Evolutionary conservation across 208 protist genomes (phyloP), one percentile per base, ranked within the genome.

Genomic region (Acanthamoeba rhysodes): DNA sequence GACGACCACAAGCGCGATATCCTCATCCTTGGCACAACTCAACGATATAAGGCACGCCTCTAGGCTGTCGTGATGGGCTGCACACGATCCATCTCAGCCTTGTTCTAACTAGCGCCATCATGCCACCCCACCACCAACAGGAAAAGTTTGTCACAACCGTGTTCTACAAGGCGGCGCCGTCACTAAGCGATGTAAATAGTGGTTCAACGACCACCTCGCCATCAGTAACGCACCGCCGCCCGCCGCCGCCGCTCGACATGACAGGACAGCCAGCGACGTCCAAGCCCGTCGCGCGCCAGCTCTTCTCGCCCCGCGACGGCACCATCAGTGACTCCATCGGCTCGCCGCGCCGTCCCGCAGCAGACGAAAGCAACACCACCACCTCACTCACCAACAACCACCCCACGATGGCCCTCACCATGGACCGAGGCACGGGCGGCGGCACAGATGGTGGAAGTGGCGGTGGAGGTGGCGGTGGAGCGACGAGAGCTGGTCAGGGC

Each of bases 11-110:
- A 76, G 87, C 62, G 64, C 22, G 95, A 95, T 48, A 95, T 96
- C 12, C 95, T 96, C 66, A 95, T 97, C 22, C 78, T 97, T 14
- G 95, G 96, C 53, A 91, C 50, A 22, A 96, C 96, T 7, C 82
- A 97, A n/a, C 82, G 96, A 10, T 97, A 96, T 72, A 27, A 55
- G 20, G 80, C 95, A 48, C 93, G 93, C 68, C 78, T 1, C 32
- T 59, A 87, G 7, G 22, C 57, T 24, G 24, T 90, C 34, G n/a
- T 70, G 14, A 48, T 41, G 37, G 37, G 16, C 80, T 55, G 32
- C 20, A 18, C 7, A 90, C 76, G 37, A 18, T 10, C 12, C 41
- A 55, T 10, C 37, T 29, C 41, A 57, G 53, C 6, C 37, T 29
- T 12, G 9, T 84, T 53, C 45, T 53, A 45, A 45, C 41, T 5